Evolutionary conservation across 805 yeast species (phyloP).

Genomic region (Candida endomychidarum): DNA sequence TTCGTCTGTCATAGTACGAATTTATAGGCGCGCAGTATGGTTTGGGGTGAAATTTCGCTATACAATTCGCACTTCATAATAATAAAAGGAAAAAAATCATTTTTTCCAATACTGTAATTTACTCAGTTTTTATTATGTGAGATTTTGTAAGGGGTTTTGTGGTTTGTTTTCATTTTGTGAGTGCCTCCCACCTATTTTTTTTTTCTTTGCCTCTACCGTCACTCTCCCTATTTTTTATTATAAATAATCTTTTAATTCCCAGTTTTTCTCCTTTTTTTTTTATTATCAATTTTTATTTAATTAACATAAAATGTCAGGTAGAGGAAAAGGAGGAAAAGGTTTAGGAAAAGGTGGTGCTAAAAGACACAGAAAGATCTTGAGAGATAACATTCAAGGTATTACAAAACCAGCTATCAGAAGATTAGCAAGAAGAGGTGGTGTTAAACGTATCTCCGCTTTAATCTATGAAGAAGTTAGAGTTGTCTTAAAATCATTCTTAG

Average conservation of each 20-base stretch:
- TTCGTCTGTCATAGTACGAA: background rate
- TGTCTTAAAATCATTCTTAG: slow-evolving; percentile 92
- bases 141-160: slow-evolving; percentile 7
- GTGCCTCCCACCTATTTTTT: slow-evolving; percentile 1
- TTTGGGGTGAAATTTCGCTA: slow-evolving; percentile 3
- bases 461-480: slow-evolving; percentile 99
- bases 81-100: slow-evolving; percentile 4
- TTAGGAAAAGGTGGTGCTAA: slow-evolving; percentile 99
- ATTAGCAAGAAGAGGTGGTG: slow-evolving; percentile 99
- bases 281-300: slow-evolving; percentile 5
- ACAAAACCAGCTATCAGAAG: slow-evolving; percentile 99
- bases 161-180: slow-evolving; percentile 7
- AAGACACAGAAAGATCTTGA: slow-evolving; percentile 99
- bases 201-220: slow-evolving; percentile 4
- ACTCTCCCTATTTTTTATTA: slow-evolving; percentile 1
- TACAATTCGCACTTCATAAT: slow-evolving; percentile 7
- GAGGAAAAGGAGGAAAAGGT: slow-evolving; percentile 99
- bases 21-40: slow-evolving; percentile 1
- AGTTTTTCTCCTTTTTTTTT: slow-evolving; percentile 5
- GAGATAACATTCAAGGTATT: slow-evolving; percentile 99
- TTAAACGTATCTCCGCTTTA: slow-evolving; percentile 98
- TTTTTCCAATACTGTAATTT: slow-evolving; percentile 8
- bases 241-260: slow-evolving; percentile 9
- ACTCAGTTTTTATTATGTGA: slow-evolving; percentile 7
- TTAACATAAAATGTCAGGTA: slow-evolving; percentile 75